A percentile compares a stretch with the other conserved stretches of the same genome.
Evolutionary conservation across 192 early-diverging fungal genomes (phyloP).

Genomic region (Gamsiella multidivaricata): DNA sequence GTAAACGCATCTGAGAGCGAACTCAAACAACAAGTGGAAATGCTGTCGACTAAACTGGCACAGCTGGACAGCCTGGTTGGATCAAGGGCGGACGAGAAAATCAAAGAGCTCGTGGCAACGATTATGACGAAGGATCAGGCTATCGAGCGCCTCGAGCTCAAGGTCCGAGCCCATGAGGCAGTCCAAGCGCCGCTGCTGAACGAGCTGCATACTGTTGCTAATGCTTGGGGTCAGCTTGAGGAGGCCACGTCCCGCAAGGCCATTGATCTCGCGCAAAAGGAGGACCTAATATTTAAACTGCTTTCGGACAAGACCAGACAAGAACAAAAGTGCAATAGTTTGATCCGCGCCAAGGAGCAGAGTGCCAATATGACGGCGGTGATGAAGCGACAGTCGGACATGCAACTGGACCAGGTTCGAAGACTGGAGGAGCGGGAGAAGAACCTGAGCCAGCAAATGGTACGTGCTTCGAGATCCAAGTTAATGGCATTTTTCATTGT

Average conservation of each 20-base stretch:
- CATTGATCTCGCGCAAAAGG: slow-evolving; percentile 78
- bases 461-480: slow-evolving; percentile 36
- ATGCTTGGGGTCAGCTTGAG: slow-evolving; percentile 82
- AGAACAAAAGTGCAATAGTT: slow-evolving; percentile 82
- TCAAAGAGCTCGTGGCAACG: slow-evolving; percentile 31
- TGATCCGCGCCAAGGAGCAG: slow-evolving; percentile 78
- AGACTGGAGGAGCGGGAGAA: slow-evolving; percentile 85
- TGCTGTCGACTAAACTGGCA: slow-evolving; percentile 47
- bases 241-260: slow-evolving; percentile 86
- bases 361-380: slow-evolving; percentile 72
- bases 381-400: slow-evolving; percentile 79
- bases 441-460: slow-evolving; percentile 71
- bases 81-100: slow-evolving; percentile 35
- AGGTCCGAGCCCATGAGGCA: slow-evolving; percentile 58
- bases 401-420: slow-evolving; percentile 87
- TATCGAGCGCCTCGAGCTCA: slow-evolving; percentile 65
- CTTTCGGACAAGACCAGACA: slow-evolving; percentile 88
- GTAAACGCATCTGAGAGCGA: slow-evolving; percentile 49
- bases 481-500: background rate
- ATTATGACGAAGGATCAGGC: slow-evolving; percentile 62
- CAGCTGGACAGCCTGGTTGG: slow-evolving; percentile 39
- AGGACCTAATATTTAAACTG: slow-evolving; percentile 81
- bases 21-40: slow-evolving; percentile 57
- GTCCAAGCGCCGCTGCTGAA: slow-evolving; percentile 61
- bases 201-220: slow-evolving; percentile 74